phyloP scores from a whole-genome alignment of 306 rosid genomes.

The Cercis canadensis region DNA sequence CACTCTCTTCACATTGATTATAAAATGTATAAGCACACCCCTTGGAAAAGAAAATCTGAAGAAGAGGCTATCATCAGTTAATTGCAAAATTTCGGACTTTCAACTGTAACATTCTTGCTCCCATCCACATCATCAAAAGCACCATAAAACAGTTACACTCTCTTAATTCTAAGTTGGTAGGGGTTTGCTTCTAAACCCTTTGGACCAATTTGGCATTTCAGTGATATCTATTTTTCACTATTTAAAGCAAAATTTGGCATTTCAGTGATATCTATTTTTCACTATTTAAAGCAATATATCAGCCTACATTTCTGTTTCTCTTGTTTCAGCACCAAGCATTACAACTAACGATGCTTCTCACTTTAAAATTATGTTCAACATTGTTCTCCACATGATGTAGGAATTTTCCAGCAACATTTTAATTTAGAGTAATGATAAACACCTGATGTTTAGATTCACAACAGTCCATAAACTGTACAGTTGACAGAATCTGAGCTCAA shows the following conservation, averaged over 20 bases:
- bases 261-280: background rate
- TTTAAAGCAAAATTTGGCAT: background rate
- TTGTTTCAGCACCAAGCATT: conserved; percentile 3
- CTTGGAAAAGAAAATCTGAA: background rate
- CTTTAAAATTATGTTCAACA: background rate
- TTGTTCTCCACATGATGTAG: background rate
- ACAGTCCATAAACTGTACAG: too few relatives aligned
- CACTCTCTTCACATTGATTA: too few relatives aligned
- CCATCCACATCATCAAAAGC: background rate
- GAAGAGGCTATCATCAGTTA: conserved; percentile 10
- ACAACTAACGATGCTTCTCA: background rate
- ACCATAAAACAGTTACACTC: conserved; percentile 7
- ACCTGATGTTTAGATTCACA: too few relatives aligned
- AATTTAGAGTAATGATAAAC: too few relatives aligned
- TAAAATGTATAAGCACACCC: conserved; percentile 5
- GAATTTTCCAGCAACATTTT: too few relatives aligned
- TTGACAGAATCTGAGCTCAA: too few relatives aligned
- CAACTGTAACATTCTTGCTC: conserved; percentile 4
- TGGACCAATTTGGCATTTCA: conserved; percentile 1
- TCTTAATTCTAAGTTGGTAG: too few relatives aligned
- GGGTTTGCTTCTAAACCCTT: background rate
- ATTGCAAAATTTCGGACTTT: background rate
- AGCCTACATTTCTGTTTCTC: background rate
- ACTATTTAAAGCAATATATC: background rate
- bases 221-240: background rate